Evolutionary conservation across 116 monocot genomes (phyloP), one percentile per base, ranked within the genome.

Genomic region (Papilionanthe hybrid): DNA sequence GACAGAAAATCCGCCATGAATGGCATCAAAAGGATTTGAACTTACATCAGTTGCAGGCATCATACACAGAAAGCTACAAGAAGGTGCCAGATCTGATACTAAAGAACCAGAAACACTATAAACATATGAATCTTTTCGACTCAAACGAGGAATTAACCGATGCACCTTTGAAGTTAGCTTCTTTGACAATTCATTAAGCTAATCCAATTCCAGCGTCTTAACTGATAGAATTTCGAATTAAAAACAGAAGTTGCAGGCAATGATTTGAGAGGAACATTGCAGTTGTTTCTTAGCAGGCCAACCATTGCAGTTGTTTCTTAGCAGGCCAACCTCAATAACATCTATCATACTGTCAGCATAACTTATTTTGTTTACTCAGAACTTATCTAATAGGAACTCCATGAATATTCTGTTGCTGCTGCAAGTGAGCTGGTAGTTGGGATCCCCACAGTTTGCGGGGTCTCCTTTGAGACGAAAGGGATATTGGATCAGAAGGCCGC

Each of bases 51-150:
- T 78, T 17, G 44, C 43, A 1, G 42, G 57, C 17, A 78, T 30
- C 77, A 55, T 60, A 53, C 1, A 56, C 41, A 78, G n/a, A 47
- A 78, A 17, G 29, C 78, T 78, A 37, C 78, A 78, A 42, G 60
- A 78, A 78, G 60, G 58, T 13, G 42, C 55, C 20, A 78, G 20
- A 42, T 78, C 22, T 60, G 41, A 8, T 9, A 42, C 78, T 2
- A 42, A 60, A 30, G 20, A 55, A 11, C 78, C 19, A 2, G 8
- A n/a, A 42, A 41, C 19, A 78, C 11, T 60, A 78, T 78, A 78
- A 7, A 78, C 60, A 43, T 32, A 78, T 37, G 56, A 29, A 57
- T 60, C 56, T 5, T 42, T 42, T 19, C 8, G 4, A 7, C 58
- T 60, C 15, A 60, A 37, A 60, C 78, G 60, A 57, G 78, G 42